A percentile compares a stretch with the other conserved stretches of the same genome.
These are phyloP conservation scores for Ettlia oleoabundans DNA, from an alignment of 139 green algal genomes.

Conservation along the genomic window DNA sequence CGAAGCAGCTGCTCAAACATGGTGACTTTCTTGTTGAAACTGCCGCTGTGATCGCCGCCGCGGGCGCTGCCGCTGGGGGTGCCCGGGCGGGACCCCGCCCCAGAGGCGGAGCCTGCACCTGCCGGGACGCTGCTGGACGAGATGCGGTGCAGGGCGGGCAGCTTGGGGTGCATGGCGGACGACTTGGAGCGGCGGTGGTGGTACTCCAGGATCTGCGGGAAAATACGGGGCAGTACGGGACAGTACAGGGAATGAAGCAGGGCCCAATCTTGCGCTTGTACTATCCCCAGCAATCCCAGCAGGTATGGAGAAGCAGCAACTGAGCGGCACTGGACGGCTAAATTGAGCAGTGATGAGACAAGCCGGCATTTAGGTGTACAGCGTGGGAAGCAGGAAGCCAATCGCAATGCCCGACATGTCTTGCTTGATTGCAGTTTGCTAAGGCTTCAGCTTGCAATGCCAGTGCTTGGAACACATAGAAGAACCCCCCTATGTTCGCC, in stretches of 20 bases:
- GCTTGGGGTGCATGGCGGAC: constrained; percentile 24
- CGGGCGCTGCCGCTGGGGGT: constrained; percentile 18
- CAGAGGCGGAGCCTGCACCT: neutral
- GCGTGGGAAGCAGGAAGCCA: too few relatives aligned
- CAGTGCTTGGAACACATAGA: too few relatives aligned
- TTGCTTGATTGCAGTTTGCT: too few relatives aligned
- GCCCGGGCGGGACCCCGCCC: constrained; percentile 10
- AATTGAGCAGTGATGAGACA: too few relatives aligned
- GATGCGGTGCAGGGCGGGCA: constrained; percentile 25
- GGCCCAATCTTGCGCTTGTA: neutral
- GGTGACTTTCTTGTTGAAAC: neutral
- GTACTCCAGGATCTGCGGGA: constrained; percentile 52
- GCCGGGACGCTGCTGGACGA: constrained; percentile 1
- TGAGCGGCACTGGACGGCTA: too few relatives aligned
- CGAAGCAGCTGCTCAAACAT: constrained; percentile 7
- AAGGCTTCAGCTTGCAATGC: too few relatives aligned
- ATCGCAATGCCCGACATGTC: too few relatives aligned
- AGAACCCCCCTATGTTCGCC: too few relatives aligned
- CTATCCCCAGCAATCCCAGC: too few relatives aligned
- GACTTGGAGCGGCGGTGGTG: constrained; percentile 37
- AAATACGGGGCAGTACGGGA: neutral
- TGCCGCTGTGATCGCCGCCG: constrained; percentile 2
- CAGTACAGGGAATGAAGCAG: neutral
- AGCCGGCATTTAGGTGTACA: too few relatives aligned
- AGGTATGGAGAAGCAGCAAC: too few relatives aligned